Evolutionary conservation across 371 early-diverging fungal species (phyloP).

Genomic region (Mucor mucedo): DNA sequence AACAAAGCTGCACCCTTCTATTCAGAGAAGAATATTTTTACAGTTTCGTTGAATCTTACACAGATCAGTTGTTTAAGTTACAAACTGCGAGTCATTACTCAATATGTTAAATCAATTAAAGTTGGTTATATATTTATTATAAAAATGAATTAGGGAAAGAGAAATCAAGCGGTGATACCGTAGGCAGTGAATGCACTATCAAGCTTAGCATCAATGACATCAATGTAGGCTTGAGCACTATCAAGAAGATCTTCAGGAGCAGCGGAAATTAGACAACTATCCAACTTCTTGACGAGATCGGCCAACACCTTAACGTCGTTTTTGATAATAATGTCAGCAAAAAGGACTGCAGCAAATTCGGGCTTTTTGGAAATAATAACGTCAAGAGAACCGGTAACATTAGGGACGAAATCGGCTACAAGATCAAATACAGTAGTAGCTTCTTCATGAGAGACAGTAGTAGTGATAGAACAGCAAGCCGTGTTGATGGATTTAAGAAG

Average conservation of each 20-base stretch:
- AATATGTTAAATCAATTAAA: not conserved
- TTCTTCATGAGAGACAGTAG: slow-evolving; percentile 18
- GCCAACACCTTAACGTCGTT: slow-evolving; percentile 24
- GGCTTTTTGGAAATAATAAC: slow-evolving; percentile 24
- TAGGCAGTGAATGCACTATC: slow-evolving; percentile 19
- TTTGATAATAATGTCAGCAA: slow-evolving; percentile 23
- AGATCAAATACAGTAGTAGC: slow-evolving; percentile 22
- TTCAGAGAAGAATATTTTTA: too few relatives aligned
- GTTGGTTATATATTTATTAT: slow-evolving; percentile 2
- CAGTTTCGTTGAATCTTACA: too few relatives aligned
- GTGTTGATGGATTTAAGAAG: slow-evolving; percentile 16
- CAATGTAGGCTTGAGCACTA: slow-evolving; percentile 16
- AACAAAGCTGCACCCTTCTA: too few relatives aligned
- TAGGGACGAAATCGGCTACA: slow-evolving; percentile 15
- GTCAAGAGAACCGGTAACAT: slow-evolving; percentile 14
- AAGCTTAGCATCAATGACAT: slow-evolving; percentile 14
- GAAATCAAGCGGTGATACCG: not conserved
- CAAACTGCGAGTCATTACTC: too few relatives aligned
- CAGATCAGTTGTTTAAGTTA: too few relatives aligned
- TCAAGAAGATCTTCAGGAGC: slow-evolving; percentile 13
- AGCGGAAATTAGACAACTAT: slow-evolving; percentile 18
- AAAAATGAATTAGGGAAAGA: too few relatives aligned
- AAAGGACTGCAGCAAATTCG: slow-evolving; percentile 12
- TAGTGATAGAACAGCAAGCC: slow-evolving; percentile 17
- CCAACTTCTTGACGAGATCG: slow-evolving; percentile 9